Conservation (phyloP, 2,329 filamentous ascomycete species). For the Ilyonectria sp. region DNA sequence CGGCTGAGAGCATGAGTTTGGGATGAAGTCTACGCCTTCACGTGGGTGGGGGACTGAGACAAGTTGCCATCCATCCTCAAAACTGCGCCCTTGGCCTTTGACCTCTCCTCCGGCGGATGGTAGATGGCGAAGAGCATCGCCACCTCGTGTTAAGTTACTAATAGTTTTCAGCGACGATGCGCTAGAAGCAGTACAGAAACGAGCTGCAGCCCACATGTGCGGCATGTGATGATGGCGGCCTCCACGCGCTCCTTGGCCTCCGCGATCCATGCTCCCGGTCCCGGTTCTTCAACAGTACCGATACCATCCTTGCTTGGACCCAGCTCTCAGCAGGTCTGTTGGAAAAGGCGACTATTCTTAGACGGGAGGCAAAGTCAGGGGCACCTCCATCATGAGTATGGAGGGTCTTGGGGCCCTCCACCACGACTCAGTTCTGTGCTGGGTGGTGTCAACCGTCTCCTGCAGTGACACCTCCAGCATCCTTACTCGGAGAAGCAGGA, state of each 20-base stretch:
- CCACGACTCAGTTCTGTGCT: constrained; percentile 28
- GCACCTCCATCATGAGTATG: constrained; percentile 41
- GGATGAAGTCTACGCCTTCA: constrained; percentile 36
- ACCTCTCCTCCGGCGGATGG: background rate
- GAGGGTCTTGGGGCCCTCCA: constrained; percentile 18
- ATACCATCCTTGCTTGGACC: constrained; percentile 33
- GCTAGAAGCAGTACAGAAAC: constrained; percentile 21
- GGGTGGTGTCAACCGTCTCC: constrained; percentile 15
- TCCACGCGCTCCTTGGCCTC: constrained; percentile 14
- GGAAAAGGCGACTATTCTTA: constrained; percentile 44
- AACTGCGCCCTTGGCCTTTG: constrained; percentile 38
- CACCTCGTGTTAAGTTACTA: constrained; percentile 21
- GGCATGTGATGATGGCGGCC: constrained; percentile 27
- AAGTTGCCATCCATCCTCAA: constrained; percentile 43
- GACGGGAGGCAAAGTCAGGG: constrained; percentile 49
- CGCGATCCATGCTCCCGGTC: constrained; percentile 17
- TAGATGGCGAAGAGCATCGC: constrained; percentile 34
- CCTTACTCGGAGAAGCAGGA: constrained; percentile 38
- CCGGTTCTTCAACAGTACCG: constrained; percentile 6
- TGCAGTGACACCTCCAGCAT: constrained; percentile 11
- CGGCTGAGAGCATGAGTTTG: constrained; percentile 7
- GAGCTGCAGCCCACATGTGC: constrained; percentile 9
- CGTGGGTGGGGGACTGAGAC: constrained; percentile 44
- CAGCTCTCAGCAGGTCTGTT: constrained; percentile 15
- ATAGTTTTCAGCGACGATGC: constrained; percentile 13